Evolutionary conservation across 768 basidiomycete species (phyloP), one percentile per base, ranked within the genome.

Genomic region (Mycena indigotica): DNA sequence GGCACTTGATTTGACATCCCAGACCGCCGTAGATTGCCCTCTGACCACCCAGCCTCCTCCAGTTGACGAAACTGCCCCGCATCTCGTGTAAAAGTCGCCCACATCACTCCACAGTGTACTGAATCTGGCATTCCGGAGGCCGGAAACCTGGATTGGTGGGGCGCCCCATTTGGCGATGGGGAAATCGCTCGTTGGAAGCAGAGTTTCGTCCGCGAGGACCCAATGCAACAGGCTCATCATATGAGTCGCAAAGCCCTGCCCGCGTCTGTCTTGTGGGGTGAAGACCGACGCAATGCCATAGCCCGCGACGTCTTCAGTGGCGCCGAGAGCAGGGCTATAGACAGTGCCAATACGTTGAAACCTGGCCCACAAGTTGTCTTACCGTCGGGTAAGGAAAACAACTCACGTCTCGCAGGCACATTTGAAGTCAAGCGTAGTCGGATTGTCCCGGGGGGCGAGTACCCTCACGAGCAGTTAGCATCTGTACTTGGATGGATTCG

Each of bases 171-270:
- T 48, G 74, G 77, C 50, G 52, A 49, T 8, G 65, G 73, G 61
- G 73, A 74, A 63, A 55, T 54, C 60, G 46, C 48, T 52, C n/a
- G 5, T 0, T 13, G 67, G 68, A 26, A 65, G 65, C 2, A 60
- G 51, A 50, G 56, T 62, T 26, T 57, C 58, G 13, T 74, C 71
- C 4, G 80, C 80, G 30, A 81, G 69, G 15, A 83, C 76, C 77
- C 79, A 82, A 64, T 88, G 86, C 30, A 88, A 53, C 24, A 88
- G 75, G 15, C 78, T 73, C 85, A 87, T 85, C 85, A 87, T 85
- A 58, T 84, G 82, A 13, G 67, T 66, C 10, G 81, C 85, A 58
- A 85, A 87, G 21, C 87, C 85, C 52, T 79, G 79, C 12, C 77
- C 71, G 53, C 84, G 77, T n/a, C 83, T 74, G 28, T 63, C 54